These are phyloP conservation scores for Mrakia blollopis DNA, from an alignment of 768 basidiomycete species.

Conservation along the genomic window DNA sequence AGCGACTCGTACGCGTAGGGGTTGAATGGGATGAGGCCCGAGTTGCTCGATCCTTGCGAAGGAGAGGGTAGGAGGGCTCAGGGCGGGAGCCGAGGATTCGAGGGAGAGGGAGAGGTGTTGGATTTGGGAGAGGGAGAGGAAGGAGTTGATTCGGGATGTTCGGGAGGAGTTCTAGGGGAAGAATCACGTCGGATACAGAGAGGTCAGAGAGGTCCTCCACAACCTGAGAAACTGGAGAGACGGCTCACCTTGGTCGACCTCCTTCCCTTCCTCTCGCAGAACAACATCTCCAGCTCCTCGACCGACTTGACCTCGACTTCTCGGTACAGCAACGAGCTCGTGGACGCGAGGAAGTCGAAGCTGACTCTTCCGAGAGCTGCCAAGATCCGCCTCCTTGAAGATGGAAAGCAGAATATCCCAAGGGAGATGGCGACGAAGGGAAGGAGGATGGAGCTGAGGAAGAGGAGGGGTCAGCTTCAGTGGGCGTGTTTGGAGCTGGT, in stretches of 20 bases:
- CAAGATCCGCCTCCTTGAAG: background rate
- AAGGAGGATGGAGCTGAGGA: no score
- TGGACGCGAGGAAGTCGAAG: background rate
- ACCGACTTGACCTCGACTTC: no score
- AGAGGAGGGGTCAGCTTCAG: no score
- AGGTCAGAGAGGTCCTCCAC: no score
- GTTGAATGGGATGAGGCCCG: background rate
- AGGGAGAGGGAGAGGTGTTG: background rate
- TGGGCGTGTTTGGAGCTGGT: no score
- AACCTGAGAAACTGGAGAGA: no score
- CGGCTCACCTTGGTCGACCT: no score
- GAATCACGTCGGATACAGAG: background rate
- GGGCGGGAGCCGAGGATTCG: background rate
- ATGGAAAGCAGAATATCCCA: background rate
- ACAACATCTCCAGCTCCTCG: no score
- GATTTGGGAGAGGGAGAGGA: background rate
- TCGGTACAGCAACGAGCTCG: background rate
- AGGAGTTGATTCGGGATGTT: background rate
- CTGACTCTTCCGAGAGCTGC: background rate
- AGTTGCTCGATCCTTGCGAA: background rate
- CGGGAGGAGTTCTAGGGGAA: background rate
- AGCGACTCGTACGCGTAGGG: background rate
- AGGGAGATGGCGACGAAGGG: no score
- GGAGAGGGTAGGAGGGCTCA: background rate
- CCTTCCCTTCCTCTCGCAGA: no score